Base-by-base conservation (phyloP, 2,329 filamentous ascomycete genomes). In the Pseudogymnoascus sp. region DNA sequence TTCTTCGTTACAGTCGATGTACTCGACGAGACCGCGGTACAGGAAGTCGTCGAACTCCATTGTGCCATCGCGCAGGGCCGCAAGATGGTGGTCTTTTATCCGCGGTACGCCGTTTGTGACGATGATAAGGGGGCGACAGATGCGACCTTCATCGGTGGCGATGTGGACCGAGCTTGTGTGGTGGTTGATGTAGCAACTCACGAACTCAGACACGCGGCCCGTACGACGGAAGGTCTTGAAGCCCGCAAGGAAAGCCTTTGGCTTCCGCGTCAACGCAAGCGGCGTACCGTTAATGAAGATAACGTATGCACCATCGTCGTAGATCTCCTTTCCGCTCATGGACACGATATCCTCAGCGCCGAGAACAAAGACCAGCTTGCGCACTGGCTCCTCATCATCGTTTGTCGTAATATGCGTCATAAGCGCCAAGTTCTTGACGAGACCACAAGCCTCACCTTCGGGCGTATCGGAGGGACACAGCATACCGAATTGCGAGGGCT, bases 341-440 rank as follows among this genome's bases (percentile, higher is more conserved):
- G 88, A 86, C 66, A 89, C 87, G 35, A 96, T 89, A 63, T 93
- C 86, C 76, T 90, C 90, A 2, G 91, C 89, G 50, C 96, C 93
- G 26, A 98, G 82, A 63, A 90, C 87, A 72, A 93, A 95, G 1
- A 97, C 87, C 74, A 96, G 86, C 70, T 91, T 88, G 70, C 88
- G 89, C 14, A 99, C 90, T 0, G 95, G 93, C 16, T 87, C 91
- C 73, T 98, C 95, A 63, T 97, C 92, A 63, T 96, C 91, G 67
- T 96, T 91, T 1, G 95, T 99, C 0, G 95, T 99, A 70, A 99
- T 98, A 72, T 99, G 96, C 61, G 96, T 99, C 95, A 99, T 99
- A 63, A 99, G 81, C 7, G 95, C 95, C 79, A 99, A 77, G 72
- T 99, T 99, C 81, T 99, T 99, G 69, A 99, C 93, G 63, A 99